phyloP scores from a whole-genome alignment of 163 green algal species.

The Chlamydomonas reinhardtii region DNA sequence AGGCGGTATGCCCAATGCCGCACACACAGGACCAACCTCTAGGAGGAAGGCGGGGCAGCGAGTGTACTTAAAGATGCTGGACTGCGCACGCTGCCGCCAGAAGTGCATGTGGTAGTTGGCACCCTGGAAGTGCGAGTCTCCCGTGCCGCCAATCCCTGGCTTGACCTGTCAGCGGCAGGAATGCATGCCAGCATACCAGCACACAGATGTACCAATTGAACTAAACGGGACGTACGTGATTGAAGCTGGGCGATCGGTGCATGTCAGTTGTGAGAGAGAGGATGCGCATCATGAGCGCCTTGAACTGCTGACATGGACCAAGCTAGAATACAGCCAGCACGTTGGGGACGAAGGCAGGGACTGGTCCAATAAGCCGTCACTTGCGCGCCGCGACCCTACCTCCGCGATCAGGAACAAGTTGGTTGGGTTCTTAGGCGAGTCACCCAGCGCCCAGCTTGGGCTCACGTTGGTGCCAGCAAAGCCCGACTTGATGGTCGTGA shows the following conservation, averaged over 20 bases:
- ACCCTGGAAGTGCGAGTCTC: slow-evolving; percentile 2
- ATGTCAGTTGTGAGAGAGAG: too few relatives aligned
- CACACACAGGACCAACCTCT: not conserved
- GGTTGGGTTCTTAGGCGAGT: not conserved
- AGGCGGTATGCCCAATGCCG: too few relatives aligned
- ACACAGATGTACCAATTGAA: too few relatives aligned
- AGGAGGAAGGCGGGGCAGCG: slow-evolving; percentile 12
- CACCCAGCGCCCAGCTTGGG: slow-evolving; percentile 2
- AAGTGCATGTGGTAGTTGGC: not conserved
- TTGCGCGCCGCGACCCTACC: not conserved
- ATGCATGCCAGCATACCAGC: not conserved
- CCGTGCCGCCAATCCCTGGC: not conserved
- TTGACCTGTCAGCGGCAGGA: not conserved
- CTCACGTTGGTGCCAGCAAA: not conserved
- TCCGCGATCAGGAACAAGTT: slow-evolving; percentile 1
- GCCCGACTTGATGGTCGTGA: not conserved
- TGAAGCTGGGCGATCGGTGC: too few relatives aligned
- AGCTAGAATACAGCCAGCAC: too few relatives aligned
- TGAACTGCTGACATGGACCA: too few relatives aligned
- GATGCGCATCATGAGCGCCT: too few relatives aligned
- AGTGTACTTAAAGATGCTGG: not conserved
- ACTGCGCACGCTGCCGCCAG: not conserved
- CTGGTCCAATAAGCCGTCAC: not conserved
- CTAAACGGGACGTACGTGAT: too few relatives aligned
- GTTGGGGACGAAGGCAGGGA: too few relatives aligned